These are phyloP conservation scores for Nemania sp. DNA, from an alignment of 2,329 filamentous ascomycete species.

Conservation along the genomic window DNA sequence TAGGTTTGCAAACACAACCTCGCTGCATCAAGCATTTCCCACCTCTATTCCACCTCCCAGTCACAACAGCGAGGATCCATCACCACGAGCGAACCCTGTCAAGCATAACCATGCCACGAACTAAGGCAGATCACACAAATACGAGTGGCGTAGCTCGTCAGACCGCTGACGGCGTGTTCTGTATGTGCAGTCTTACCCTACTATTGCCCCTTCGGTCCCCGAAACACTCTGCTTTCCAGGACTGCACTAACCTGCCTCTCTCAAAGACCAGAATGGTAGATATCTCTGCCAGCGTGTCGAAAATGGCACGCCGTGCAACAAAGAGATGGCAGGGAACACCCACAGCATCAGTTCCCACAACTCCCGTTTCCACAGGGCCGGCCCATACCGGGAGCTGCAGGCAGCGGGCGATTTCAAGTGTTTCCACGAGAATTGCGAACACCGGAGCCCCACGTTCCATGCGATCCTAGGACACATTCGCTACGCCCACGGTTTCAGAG, in stretches of 20 bases:
- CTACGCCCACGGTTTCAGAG: background rate
- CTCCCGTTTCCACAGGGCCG: slow-evolving; percentile 1
- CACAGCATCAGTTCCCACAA: slow-evolving; percentile 28
- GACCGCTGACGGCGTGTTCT: slow-evolving; percentile 19
- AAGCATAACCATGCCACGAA: slow-evolving; percentile 17
- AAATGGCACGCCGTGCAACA: slow-evolving; percentile 17
- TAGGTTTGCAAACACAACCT: background rate
- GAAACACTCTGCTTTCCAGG: background rate
- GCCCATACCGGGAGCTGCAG: slow-evolving; percentile 15
- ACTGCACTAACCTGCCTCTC: background rate
- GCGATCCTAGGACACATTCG: slow-evolving; percentile 20
- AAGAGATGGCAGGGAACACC: background rate
- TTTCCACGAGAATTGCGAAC: background rate
- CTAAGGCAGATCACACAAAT: slow-evolving; percentile 3
- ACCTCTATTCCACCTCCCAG: background rate
- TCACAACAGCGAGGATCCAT: background rate
- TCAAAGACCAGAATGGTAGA: slow-evolving; percentile 21
- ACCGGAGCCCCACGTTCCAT: slow-evolving; percentile 5
- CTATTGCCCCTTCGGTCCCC: background rate
- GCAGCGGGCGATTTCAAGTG: background rate
- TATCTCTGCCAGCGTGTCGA: slow-evolving; percentile 12
- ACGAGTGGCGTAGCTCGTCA: slow-evolving; percentile 8
- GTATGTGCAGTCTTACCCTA: slow-evolving; percentile 2
- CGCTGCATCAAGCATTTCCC: background rate
- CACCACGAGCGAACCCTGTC: background rate